phyloP scores from a whole-genome alignment of 108 stramenopile species.

The Fragilaria radians region DNA sequence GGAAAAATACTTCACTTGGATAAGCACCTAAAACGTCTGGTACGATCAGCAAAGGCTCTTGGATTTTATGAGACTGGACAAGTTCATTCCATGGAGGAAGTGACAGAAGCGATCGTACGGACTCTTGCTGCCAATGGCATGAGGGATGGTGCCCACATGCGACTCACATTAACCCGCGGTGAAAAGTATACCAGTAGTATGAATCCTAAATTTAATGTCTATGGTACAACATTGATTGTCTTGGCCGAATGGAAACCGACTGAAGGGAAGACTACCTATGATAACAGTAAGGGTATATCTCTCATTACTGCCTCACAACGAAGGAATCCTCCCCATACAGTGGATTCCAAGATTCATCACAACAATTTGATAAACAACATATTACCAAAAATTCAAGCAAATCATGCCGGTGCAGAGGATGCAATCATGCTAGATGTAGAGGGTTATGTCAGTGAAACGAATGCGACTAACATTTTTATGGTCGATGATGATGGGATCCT shows the following conservation, averaged over 20 bases:
- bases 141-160: constrained; percentile 87
- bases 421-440: constrained; percentile 90
- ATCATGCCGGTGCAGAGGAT: constrained; percentile 80
- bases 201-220: constrained; percentile 91
- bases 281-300: constrained; percentile 75
- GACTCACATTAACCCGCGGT: constrained; percentile 86
- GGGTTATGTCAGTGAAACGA: constrained; percentile 88
- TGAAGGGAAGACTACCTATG: constrained; percentile 83
- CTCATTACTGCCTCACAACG: constrained; percentile 76
- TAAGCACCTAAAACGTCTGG: constrained; percentile 76
- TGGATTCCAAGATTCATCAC: constrained; percentile 90
- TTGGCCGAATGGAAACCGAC: constrained; percentile 90
- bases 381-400: constrained; percentile 92
- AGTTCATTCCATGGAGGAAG: constrained; percentile 68
- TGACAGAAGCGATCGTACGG: constrained; percentile 82
- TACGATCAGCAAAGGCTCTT: constrained; percentile 84
- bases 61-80: constrained; percentile 57
- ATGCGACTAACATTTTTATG: constrained; percentile 93
- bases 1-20: constrained; percentile 81
- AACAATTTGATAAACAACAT: constrained; percentile 90
- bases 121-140: constrained; percentile 92
- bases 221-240: constrained; percentile 88
- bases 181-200: constrained; percentile 83
- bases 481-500: constrained; percentile 68
- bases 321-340: constrained; percentile 68